Evolutionary conservation across 345 rosid genomes (phyloP).

Genomic region (Mercurialis annua): DNA sequence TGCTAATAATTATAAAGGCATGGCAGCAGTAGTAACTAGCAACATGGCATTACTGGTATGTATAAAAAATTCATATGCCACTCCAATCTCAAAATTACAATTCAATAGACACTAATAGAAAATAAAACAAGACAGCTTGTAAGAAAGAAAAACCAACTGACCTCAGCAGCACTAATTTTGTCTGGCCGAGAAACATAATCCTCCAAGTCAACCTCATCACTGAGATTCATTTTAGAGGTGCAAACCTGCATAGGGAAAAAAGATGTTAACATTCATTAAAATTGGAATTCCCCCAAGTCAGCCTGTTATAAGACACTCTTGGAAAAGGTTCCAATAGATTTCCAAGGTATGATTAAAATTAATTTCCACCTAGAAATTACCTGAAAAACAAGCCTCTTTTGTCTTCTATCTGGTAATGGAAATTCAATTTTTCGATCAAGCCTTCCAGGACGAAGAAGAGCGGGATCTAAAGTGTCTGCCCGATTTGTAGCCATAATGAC

Average conservation of each 20-base stretch:
- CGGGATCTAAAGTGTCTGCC: slow-evolving; percentile 97
- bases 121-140: neutral
- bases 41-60: too few relatives aligned
- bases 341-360: neutral
- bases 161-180: slow-evolving; percentile 99
- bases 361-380: slow-evolving; percentile 19
- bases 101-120: too few relatives aligned
- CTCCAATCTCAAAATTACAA: too few relatives aligned
- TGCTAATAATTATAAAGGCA: too few relatives aligned
- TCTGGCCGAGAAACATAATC: slow-evolving; percentile 98
- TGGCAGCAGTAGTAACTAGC: too few relatives aligned
- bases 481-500: slow-evolving; percentile 98
- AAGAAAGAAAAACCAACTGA: slow-evolving; percentile 35
- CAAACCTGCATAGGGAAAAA: slow-evolving; percentile 63
- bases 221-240: slow-evolving; percentile 90
- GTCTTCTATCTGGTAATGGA: slow-evolving; percentile 95
- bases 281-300: neutral
- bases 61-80: too few relatives aligned
- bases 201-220: slow-evolving; percentile 98
- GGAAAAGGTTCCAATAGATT: neutral
- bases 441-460: slow-evolving; percentile 96
- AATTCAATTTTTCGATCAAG: slow-evolving; percentile 93
- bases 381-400: slow-evolving; percentile 99
- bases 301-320: neutral
- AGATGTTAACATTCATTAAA: neutral